Evolutionary conservation across 129 eudicot species (phyloP), one percentile per base, ranked within the genome.

Genomic region (Silybum marianum): DNA sequence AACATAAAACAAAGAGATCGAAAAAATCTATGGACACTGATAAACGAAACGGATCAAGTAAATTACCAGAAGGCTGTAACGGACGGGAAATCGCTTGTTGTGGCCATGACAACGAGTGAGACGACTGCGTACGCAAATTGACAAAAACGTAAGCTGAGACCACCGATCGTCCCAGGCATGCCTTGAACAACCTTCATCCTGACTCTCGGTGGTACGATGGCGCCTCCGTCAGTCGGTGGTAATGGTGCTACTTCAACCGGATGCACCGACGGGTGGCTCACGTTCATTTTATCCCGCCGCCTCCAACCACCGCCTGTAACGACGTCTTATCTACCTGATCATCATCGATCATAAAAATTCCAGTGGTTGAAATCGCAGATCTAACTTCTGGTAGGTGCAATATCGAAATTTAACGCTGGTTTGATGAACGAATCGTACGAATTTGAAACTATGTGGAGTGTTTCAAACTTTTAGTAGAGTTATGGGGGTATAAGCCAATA

Each of bases 111-210:
- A 58, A 69, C 79, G 24, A 91, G 88, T 21, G 98, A 83, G 0
- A 88, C 91, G 11, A 75, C 84, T 4, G 98, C 98, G 73, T 91
- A 93, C 39, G 91, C 76, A 40, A 91, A 86, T 83, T 93, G 97
- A 78, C 71, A 82, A 46, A 89, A 80, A 12, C 97, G 91, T 83
- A 93, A 84, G 73, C 75, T 68, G 1, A 89, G 79, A 46, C 93
- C 97, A 40, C 93, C 92, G 84, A 91, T 89, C 32, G 97, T 91
- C 18, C 90, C 97, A 39, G 97, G 97, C 97, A 91, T 91, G 26
- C 97, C 97, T 85, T 89, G 97, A 25, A 91, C 76, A 25, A 89
- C 93, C 87, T 86, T 89, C 97, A 91, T 91, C 86, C 93, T 84
- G 24, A 84, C 87, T 75, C 90, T 62, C 21, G 86, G 88, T 1